A percentile compares a stretch with the other conserved stretches of the same genome.
These are phyloP conservation scores for Trichoderma gamsii DNA, from an alignment of 495 filamentous ascomycete species.

Conservation along the genomic window DNA sequence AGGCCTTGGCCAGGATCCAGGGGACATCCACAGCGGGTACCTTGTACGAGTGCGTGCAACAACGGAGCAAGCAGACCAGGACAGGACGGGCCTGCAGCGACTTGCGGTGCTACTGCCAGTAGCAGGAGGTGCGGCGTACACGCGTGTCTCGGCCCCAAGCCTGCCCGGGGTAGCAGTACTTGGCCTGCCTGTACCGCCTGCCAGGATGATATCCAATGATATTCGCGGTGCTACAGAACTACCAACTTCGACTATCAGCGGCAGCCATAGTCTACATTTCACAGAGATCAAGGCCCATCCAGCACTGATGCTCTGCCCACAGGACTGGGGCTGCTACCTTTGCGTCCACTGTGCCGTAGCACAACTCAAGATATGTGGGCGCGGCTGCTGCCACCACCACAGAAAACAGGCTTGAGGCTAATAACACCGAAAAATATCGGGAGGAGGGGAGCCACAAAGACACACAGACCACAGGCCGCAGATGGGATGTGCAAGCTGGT, in stretches of 20 bases:
- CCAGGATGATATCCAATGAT: background rate
- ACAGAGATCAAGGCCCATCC: background rate
- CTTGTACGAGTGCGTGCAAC: conserved; percentile 1
- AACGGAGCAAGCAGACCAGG: background rate
- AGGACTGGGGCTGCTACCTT: background rate
- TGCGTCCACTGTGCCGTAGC: background rate
- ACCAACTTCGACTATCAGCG: too few relatives aligned
- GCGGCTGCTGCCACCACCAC: background rate
- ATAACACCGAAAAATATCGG: conserved; percentile 7
- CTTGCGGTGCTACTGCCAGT: too few relatives aligned
- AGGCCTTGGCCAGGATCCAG: background rate
- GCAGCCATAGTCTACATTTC: background rate
- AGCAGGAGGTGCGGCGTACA: background rate
- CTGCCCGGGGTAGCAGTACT: background rate
- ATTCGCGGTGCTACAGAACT: background rate
- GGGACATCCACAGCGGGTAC: background rate
- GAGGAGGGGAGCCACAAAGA: conserved; percentile 1
- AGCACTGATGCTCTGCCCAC: background rate
- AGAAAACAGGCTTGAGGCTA: conserved; percentile 2
- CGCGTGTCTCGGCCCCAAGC: background rate
- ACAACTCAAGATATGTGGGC: background rate
- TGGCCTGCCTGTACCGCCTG: background rate
- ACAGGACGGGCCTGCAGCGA: background rate
- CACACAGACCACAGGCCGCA: background rate
- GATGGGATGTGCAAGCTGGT: too few relatives aligned